Base-by-base conservation (phyloP, 345 rosid species). In the Geranium brycei region DNA sequence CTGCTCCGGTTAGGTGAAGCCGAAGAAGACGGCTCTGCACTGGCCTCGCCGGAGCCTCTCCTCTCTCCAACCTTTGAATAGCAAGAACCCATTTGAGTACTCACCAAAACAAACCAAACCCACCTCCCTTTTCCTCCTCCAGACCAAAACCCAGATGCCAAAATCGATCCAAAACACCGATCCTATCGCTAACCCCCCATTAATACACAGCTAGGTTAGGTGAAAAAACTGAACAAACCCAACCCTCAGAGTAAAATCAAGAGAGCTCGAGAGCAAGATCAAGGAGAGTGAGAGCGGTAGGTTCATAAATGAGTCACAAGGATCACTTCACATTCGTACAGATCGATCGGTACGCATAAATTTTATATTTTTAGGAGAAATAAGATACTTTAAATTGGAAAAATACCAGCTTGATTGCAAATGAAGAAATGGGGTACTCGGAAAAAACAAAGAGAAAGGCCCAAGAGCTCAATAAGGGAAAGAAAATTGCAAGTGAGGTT, bases 21-120 rank as follows among this genome's bases (percentile, higher is more conserved):
- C 4, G 69, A 51, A 31, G 75, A 53, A 58, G 73, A 59, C 16
- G 73, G 61, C 41, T 77, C 61, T 69, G 67, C 59, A 15, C 68
- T 17, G 3, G 60, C 17, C 14, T n/a, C 64, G 13, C 61, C 68
- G 15, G 68, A 51, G 38, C 78, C 72, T 31, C 66, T 72, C 63
- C 31, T 68, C 28, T 61, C 71, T 64, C 64, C 80, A 65, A 77
- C 81, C 18, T 41, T 71, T 19, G 96, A 85, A 75, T 77, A 74
- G 78, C 93, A 89, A 73, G 83, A 78, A 68, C 96, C 96, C 96
- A 89, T 89, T 61, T 74, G 14, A 8, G 53, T 47, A 47, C 14
- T 47, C 53, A 13, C 53, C 53, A 13, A 47, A 47, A 13, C 53
- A 47, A 35, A 7, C 41, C 53, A 13, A 47, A 8, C 53, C 53